Base-by-base conservation (phyloP, 2,329 filamentous ascomycete genomes). In the Colletotrichum filicis region DNA sequence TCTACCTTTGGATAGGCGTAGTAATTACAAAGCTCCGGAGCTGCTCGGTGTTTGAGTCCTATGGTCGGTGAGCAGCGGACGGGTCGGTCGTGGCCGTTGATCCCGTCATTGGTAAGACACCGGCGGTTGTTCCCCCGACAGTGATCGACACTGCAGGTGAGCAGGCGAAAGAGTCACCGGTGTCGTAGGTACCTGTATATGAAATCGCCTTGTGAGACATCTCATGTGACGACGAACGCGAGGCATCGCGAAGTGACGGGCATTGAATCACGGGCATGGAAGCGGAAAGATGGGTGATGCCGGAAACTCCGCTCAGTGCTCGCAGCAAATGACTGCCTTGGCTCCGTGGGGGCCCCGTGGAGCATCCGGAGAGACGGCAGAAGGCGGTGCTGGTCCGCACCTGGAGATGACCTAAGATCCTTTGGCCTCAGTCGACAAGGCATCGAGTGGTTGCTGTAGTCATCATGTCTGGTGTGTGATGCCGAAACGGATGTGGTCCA, bases 141-240 rank as follows among this genome's bases (percentile, higher is more conserved):
- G 32, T 59, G 69, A 73, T 73, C 70, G 66, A 57, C 60, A 46
- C 66, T 73, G 70, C 60, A 26, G 28, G 66, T 65, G 66, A 71
- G 71, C 62, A 60, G 61, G 52, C 57, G n/a, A 53, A 61, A 67
- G 68, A 74, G 71, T 71, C 71, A 71, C 62, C 49, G 49, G n/a
- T 7, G 49, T 57, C 37, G 37, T 58, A 35, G 52, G 19, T 22
- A 49, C 42, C 42, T 49, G 42, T 8, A 5, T 22, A 68, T 49
- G 65, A 37, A 59, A 42, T 56, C 2, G 57, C 49, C 37, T 63
- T 35, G 68, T 14, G 49, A 28, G 30, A 22, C 56, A 67, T 74
- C 56, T 58, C 56, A 67, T 71, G 61, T 53, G 56, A 66, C 57
- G n/a, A 53, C 14, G 28, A 16, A 28, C 7, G 14, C 37, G 26